A percentile compares a stretch with the other conserved stretches of the same genome.
phyloP scores from a whole-genome alignment of 2,329 filamentous ascomycete species.

The Aureobasidium zeae region DNA sequence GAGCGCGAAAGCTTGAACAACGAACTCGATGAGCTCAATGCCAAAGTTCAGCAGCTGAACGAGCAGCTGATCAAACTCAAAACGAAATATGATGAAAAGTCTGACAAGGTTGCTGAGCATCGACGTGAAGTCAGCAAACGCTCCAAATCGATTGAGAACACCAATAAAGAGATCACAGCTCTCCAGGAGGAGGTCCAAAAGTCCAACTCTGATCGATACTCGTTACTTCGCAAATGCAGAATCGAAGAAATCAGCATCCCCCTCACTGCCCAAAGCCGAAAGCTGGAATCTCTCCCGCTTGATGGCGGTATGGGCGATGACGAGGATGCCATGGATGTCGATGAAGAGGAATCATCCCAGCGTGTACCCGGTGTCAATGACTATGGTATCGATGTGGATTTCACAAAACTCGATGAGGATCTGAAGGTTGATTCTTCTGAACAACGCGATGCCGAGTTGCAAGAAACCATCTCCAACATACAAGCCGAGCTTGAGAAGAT shows the following conservation, averaged over 20 bases:
- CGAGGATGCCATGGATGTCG: constrained; percentile 70
- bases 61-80: constrained; percentile 63
- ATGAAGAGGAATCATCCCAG: constrained; percentile 55
- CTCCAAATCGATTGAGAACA: constrained; percentile 70
- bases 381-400: constrained; percentile 86
- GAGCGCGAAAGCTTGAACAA: constrained; percentile 69
- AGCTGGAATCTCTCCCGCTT: constrained; percentile 74
- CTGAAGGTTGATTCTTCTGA: constrained; percentile 66
- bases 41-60: constrained; percentile 66
- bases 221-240: constrained; percentile 76
- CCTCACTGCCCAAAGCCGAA: constrained; percentile 58
- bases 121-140: constrained; percentile 73
- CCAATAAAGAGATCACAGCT: constrained; percentile 62
- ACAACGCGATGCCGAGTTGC: constrained; percentile 63
- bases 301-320: constrained; percentile 65
- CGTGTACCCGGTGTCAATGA: constrained; percentile 60
- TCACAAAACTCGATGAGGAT: constrained; percentile 70
- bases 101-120: constrained; percentile 66
- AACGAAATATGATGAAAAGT: constrained; percentile 57
- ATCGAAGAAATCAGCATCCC: constrained; percentile 88
- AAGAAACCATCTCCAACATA: constrained; percentile 67
- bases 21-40: constrained; percentile 61
- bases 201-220: constrained; percentile 74
- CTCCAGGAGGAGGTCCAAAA: constrained; percentile 83
- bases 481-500: constrained; percentile 81